These are phyloP conservation scores for Eustoma russellianum DNA, from an alignment of 257 asterid genomes.

Conservation along the genomic window DNA sequence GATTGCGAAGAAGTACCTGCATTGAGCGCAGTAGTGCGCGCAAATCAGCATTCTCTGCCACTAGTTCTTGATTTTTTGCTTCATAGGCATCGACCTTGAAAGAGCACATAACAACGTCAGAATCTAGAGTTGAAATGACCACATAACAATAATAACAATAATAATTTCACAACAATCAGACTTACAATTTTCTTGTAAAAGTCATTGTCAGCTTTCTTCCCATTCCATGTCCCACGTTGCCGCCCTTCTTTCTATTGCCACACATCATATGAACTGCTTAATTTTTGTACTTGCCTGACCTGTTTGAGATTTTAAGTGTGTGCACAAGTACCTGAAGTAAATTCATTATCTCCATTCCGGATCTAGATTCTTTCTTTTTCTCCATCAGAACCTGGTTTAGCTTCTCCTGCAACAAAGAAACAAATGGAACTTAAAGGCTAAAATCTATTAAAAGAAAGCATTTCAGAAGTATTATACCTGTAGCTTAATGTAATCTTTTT, in stretches of 20 bases:
- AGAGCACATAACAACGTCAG: slow-evolving; percentile 14
- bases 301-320: background rate
- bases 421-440: background rate
- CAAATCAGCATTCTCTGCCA: slow-evolving; percentile 86
- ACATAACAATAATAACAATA: slow-evolving; percentile 9
- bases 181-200: slow-evolving; percentile 91
- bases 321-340: slow-evolving; percentile 59
- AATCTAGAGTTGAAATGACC: background rate
- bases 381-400: slow-evolving; percentile 89
- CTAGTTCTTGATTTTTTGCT: slow-evolving; percentile 91
- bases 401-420: slow-evolving; percentile 47
- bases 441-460: background rate
- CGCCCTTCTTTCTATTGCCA: slow-evolving; percentile 88
- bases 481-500: slow-evolving; percentile 59
- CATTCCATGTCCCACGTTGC: slow-evolving; percentile 97
- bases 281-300: no score
- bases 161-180: background rate
- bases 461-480: slow-evolving; percentile 6
- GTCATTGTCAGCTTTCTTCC: slow-evolving; percentile 81
- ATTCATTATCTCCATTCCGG: slow-evolving; percentile 98
- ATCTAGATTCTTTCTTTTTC: slow-evolving; percentile 96
- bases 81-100: slow-evolving; percentile 87
- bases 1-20: slow-evolving; percentile 45
- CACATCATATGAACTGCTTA: slow-evolving; percentile 7
- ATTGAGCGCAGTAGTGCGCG: slow-evolving; percentile 89